Conservation (phyloP, 129 eudicot genomes). For the Centella asiatica region DNA sequence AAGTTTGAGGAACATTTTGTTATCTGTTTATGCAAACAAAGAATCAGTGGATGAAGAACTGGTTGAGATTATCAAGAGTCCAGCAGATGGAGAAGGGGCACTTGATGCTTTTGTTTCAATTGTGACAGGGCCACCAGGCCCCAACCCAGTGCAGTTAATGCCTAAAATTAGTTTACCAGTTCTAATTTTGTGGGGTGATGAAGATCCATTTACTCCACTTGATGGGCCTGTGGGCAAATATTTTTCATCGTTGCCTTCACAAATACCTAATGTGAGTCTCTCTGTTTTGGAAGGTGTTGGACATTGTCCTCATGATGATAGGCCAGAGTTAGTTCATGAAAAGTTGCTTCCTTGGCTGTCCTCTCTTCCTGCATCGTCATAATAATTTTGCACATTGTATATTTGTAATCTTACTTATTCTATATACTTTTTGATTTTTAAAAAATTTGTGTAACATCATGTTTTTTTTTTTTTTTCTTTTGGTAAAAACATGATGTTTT, state of each 20-base stretch:
- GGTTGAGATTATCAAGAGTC: slow-evolving; percentile 75
- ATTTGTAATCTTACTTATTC: not conserved
- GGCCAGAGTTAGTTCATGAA: slow-evolving; percentile 84
- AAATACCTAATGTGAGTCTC: slow-evolving; percentile 38
- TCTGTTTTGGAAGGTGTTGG: slow-evolving; percentile 70
- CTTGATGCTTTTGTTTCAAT: slow-evolving; percentile 92
- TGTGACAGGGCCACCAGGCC: slow-evolving; percentile 95
- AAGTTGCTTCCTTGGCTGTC: slow-evolving; percentile 74
- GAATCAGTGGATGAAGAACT: slow-evolving; percentile 83
- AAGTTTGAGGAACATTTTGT: slow-evolving; percentile 56
- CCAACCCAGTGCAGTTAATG: slow-evolving; percentile 77
- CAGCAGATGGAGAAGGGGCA: slow-evolving; percentile 87
- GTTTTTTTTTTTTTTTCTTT: no score
- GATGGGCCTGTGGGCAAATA: slow-evolving; percentile 95
- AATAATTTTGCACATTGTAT: not conserved
- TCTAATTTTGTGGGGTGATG: slow-evolving; percentile 77
- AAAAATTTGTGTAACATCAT: no score
- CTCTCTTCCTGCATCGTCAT: slow-evolving; percentile 34
- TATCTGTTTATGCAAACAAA: slow-evolving; percentile 75
- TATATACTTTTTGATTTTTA: no score
- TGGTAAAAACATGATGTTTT: no score
- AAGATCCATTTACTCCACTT: slow-evolving; percentile 86
- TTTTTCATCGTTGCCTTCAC: slow-evolving; percentile 53
- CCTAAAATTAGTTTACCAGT: slow-evolving; percentile 60
- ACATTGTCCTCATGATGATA: slow-evolving; percentile 95